Evolutionary conservation across 352 stramenopile genomes (phyloP), one percentile per base, ranked within the genome.

Genomic region (Globisporangium perplexum): DNA sequence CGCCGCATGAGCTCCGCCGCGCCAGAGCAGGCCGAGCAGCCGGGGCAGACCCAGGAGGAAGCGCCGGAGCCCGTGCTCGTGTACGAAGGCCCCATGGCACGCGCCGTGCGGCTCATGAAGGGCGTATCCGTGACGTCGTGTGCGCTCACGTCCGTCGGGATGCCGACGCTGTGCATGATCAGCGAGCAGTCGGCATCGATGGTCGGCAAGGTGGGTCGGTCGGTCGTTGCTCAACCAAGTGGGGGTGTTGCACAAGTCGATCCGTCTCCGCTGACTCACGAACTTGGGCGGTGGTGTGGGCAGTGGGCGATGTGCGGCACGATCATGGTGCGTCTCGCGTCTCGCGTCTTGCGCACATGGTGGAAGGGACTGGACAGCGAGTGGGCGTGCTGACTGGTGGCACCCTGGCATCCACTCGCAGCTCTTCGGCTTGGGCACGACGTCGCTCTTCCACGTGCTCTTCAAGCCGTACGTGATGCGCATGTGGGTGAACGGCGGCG

Each of bases 301-400:
- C 48, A 72, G 77, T 94, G 83, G 83, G 83, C 83, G 47, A 94
- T 94, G 83, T 94, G 83, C 62, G 77, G 83, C 45, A 94, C 83
- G 42, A 82, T 94, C 56, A 92, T 94, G 83, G 69, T 82, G 62
- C 43, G 55, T 55, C 47, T 7, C 43, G 7, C n/a, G n/a, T n/a
- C n/a, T n/a, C n/a, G n/a, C n/a, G n/a, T n/a, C n/a, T n/a, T n/a
- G n/a, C n/a, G n/a, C n/a, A n/a, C n/a, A n/a, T n/a, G n/a, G n/a
- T n/a, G n/a, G n/a, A n/a, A n/a, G n/a, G n/a, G n/a, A n/a, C n/a
- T n/a, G n/a, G n/a, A n/a, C n/a, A n/a, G n/a, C n/a, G n/a, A n/a
- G n/a, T n/a, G n/a, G n/a, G 20, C 1, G 17, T 47, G 22, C 20
- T 49, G 3, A 20, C 14, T 24, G n/a, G 20, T 33, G 6, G 10